phyloP scores from a whole-genome alignment of 2,329 filamentous ascomycete species.

The Fusarium domesticum region DNA sequence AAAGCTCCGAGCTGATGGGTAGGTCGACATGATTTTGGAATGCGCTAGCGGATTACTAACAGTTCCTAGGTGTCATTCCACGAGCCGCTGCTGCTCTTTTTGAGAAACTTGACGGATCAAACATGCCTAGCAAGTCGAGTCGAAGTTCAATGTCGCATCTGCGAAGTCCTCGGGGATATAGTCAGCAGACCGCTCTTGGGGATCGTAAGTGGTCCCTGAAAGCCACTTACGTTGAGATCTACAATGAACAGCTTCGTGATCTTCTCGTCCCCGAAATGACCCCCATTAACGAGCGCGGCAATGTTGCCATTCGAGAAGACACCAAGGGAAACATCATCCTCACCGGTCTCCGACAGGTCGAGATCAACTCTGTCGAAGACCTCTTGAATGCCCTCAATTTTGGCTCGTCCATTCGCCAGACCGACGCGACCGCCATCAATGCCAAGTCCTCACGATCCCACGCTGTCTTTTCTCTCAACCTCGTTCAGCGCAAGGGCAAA shows the following conservation, averaged over 20 bases:
- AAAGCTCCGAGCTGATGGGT: slow-evolving; percentile 73
- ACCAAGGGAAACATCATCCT: slow-evolving; percentile 90
- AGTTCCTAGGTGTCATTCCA: slow-evolving; percentile 77
- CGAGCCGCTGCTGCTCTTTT: slow-evolving; percentile 84
- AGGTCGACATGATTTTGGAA: slow-evolving; percentile 36
- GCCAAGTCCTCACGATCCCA: slow-evolving; percentile 97
- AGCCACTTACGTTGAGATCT: slow-evolving; percentile 95
- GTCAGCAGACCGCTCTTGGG: slow-evolving; percentile 42
- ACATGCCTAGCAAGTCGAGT: slow-evolving; percentile 44
- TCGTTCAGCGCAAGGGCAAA: slow-evolving; percentile 77
- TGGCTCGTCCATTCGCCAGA: slow-evolving; percentile 91
- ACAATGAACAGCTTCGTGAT: slow-evolving; percentile 94
- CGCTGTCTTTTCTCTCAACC: slow-evolving; percentile 92
- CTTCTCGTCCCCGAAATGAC: slow-evolving; percentile 76
- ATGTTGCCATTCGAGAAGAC: slow-evolving; percentile 92
- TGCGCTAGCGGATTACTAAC: slow-evolving; percentile 11
- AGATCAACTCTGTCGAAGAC: slow-evolving; percentile 89
- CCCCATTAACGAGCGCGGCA: slow-evolving; percentile 65
- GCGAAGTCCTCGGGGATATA: slow-evolving; percentile 73
- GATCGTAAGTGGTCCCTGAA: slow-evolving; percentile 88
- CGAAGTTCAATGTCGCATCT: slow-evolving; percentile 74
- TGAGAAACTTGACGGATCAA: slow-evolving; percentile 70
- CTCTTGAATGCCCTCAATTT: slow-evolving; percentile 85
- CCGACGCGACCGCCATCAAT: slow-evolving; percentile 95
- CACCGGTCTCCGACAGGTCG: slow-evolving; percentile 82